A percentile compares a stretch with the other conserved stretches of the same genome.
These are phyloP conservation scores for Dendrobium catenatum DNA, from an alignment of 106 monocot genomes.

Conservation along the genomic window DNA sequence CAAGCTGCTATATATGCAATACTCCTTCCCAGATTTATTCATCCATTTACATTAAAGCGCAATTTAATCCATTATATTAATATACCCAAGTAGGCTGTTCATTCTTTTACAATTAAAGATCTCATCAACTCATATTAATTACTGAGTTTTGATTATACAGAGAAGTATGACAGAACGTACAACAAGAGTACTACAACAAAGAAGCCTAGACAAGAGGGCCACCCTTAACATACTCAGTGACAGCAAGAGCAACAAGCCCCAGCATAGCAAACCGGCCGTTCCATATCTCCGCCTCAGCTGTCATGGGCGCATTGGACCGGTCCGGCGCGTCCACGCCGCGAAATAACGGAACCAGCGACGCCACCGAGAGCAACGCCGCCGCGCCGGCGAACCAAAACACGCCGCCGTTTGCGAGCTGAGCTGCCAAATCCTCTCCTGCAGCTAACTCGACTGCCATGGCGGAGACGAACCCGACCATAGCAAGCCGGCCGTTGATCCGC, in stretches of 20 bases:
- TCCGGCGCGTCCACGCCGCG: constrained; percentile 48
- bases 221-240: constrained; percentile 70
- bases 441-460: constrained; percentile 51
- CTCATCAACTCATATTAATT: too few relatives aligned
- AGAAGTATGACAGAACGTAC: too few relatives aligned
- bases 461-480: constrained; percentile 72
- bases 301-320: constrained; percentile 32
- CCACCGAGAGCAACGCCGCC: constrained; percentile 36
- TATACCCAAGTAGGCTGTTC: too few relatives aligned
- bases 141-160: too few relatives aligned
- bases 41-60: too few relatives aligned
- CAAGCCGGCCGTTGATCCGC: constrained; percentile 70
- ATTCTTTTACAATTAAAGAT: too few relatives aligned
- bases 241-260: constrained; percentile 54
- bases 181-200: too few relatives aligned
- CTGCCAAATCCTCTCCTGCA: constrained; percentile 32
- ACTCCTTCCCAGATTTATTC: too few relatives aligned
- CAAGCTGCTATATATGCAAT: too few relatives aligned
- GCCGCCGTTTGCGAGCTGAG: constrained; percentile 48
- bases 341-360: constrained; percentile 62
- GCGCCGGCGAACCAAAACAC: constrained; percentile 35
- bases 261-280: constrained; percentile 81
- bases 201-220: constrained; percentile 45
- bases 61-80: too few relatives aligned
- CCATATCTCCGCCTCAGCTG: constrained; percentile 61